These are phyloP conservation scores for Fusarium sp. DNA, from an alignment of 2,329 filamentous ascomycete genomes.

Conservation along the genomic window DNA sequence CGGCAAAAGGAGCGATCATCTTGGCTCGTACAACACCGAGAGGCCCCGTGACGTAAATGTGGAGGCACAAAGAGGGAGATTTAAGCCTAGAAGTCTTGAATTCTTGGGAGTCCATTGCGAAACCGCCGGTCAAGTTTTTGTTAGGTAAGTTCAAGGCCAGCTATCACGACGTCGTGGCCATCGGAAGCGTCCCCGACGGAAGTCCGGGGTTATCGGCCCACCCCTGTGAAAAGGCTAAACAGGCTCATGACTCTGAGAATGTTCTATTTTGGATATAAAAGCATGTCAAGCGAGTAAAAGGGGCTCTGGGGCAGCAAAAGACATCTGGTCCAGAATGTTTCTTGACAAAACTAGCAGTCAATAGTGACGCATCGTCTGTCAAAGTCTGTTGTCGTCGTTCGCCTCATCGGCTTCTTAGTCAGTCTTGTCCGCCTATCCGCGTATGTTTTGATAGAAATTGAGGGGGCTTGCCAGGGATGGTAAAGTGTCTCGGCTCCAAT, in stretches of 20 bases:
- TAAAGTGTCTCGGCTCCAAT: constrained; percentile 33
- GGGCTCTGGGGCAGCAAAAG: background rate
- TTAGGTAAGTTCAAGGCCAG: constrained; percentile 38
- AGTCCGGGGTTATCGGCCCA: constrained; percentile 33
- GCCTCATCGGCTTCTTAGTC: constrained; percentile 3
- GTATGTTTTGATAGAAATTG: constrained; percentile 26
- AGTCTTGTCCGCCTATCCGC: background rate
- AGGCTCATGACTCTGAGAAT: constrained; percentile 39
- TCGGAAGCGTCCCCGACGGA: constrained; percentile 35
- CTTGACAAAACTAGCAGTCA: background rate
- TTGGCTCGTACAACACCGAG: constrained; percentile 34
- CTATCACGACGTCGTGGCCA: constrained; percentile 31
- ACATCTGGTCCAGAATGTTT: constrained; percentile 16
- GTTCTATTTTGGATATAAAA: constrained; percentile 35
- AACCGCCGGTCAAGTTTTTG: constrained; percentile 39
- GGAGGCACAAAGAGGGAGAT: constrained; percentile 35
- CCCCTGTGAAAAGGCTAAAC: constrained; percentile 33
- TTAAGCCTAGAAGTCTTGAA: constrained; percentile 33
- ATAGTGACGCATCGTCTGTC: constrained; percentile 6
- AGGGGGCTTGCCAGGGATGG: constrained; percentile 19
- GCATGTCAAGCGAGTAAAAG: constrained; percentile 9
- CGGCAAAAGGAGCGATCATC: constrained; percentile 41
- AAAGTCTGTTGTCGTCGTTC: constrained; percentile 5
- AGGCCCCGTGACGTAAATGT: constrained; percentile 42
- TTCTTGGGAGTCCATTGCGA: constrained; percentile 33